Evolutionary conservation across 768 basidiomycete species (phyloP), one percentile per base, ranked within the genome.

Genomic region (Amanita pseudoporphyria): DNA sequence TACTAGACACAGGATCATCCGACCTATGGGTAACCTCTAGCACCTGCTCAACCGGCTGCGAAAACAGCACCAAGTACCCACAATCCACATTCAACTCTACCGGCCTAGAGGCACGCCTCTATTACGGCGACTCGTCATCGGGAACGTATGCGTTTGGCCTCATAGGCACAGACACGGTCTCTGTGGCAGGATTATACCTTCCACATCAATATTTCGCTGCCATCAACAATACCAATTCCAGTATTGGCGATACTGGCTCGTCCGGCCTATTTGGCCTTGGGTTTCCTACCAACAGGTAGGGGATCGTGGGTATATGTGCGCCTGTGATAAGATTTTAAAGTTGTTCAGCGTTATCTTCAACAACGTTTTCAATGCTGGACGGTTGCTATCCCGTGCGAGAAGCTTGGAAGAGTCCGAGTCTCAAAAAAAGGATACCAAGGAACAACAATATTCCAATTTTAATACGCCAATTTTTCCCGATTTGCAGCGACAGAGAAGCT

Each of bases 1-100:
- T 87, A 30, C 65, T 87, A 84, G 86, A 88, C 54, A 86, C 84
- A 1, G 86, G 86, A 38, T 88, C 86, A 2, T 80, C 86, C 4
- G 86, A 89, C 57, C 60, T 87, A 5, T 89, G 87, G 87, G 72
- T 83, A 9, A 62, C 81, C 22, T 83, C 83, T 0, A 72, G 79
- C 44, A 64, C 71, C 0, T 87, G 82, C 59, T 63, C 62, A 9
- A 54, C 57, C n/a, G 73, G 70, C 51, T 72, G 71, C 45, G 52
- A 64, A 3, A 58, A 57, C 24, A 61, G 56, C 2, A 26, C 74
- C 4, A 60, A 78, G 21, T 86, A 83, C 57, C 70, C 76, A 1
- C 74, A 75, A 57, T 49, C 66, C 7, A 67, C 59, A 5, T 78
- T 87, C 62, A 63, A 71, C 16, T 66, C 72, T 19, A 60, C 72